phyloP scores from a whole-genome alignment of 805 yeast species.

The Candida berthetii region DNA sequence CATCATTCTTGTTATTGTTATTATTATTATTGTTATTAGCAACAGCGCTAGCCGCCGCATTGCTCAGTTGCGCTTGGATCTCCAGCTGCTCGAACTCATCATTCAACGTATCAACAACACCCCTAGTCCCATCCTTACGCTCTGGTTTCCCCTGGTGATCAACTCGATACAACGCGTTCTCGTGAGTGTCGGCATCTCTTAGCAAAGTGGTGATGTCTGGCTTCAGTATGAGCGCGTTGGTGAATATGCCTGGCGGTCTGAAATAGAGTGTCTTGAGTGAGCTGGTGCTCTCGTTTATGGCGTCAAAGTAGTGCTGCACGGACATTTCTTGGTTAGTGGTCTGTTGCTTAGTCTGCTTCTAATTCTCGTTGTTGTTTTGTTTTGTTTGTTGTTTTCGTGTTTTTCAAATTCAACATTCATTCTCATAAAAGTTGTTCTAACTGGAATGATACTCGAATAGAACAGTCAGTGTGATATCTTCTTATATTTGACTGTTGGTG shows the following conservation, averaged over 20 bases:
- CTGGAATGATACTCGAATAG: no score
- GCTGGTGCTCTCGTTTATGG: slow-evolving; percentile 10
- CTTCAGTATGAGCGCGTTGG: slow-evolving; percentile 50
- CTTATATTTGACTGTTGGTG: no score
- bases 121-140: slow-evolving; percentile 44
- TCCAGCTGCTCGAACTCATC: slow-evolving; percentile 26
- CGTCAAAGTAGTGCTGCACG: slow-evolving; percentile 4
- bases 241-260: slow-evolving; percentile 54
- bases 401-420: no score
- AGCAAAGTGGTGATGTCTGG: slow-evolving; percentile 51
- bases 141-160: slow-evolving; percentile 31
- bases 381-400: not conserved
- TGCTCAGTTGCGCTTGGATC: slow-evolving; percentile 20
- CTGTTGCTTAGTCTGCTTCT: no score
- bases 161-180: slow-evolving; percentile 42
- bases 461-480: no score
- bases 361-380: not conserved
- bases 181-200: slow-evolving; percentile 51
- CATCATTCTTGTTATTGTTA: not conserved
- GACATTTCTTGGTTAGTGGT: not conserved
- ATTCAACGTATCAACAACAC: slow-evolving; percentile 27
- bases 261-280: slow-evolving; percentile 33
- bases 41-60: slow-evolving; percentile 18
- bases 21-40: slow-evolving; percentile 23
- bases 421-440: no score